Conservation (phyloP, 2,329 filamentous ascomycete genomes). For the Aspergillus fumigatus region DNA sequence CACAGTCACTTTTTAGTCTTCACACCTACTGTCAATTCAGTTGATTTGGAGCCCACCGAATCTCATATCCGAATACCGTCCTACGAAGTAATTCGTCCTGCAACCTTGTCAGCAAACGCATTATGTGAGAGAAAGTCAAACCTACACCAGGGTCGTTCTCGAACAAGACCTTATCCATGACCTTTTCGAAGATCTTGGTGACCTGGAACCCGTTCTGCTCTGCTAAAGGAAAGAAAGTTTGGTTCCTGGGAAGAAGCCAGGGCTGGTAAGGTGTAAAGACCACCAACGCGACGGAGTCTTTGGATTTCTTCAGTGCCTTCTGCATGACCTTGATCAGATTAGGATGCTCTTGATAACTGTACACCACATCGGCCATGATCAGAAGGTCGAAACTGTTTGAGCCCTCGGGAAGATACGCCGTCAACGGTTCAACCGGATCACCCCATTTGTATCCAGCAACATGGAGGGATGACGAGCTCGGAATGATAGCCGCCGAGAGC, state of each 20-base stretch:
- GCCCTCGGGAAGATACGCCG: slow-evolving; percentile 50
- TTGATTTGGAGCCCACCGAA: slow-evolving; percentile 56
- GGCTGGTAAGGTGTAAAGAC: slow-evolving; percentile 94
- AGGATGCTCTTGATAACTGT: slow-evolving; percentile 81
- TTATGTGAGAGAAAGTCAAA: slow-evolving; percentile 7
- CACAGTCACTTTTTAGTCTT: slow-evolving; percentile 4
- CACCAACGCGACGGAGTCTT: slow-evolving; percentile 65
- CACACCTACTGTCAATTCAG: slow-evolving; percentile 16
- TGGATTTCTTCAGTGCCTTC: slow-evolving; percentile 56
- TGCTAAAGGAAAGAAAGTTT: slow-evolving; percentile 79
- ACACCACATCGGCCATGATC: slow-evolving; percentile 83
- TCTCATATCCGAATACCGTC: slow-evolving; percentile 74
- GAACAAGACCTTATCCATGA: slow-evolving; percentile 83
- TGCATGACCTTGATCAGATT: slow-evolving; percentile 71
- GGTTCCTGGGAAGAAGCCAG: slow-evolving; percentile 80
- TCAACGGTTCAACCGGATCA: slow-evolving; percentile 54
- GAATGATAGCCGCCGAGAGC: slow-evolving; percentile 47
- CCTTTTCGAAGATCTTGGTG: slow-evolving; percentile 73
- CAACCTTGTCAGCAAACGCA: slow-evolving; percentile 10
- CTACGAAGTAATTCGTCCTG: slow-evolving; percentile 72
- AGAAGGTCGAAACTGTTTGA: slow-evolving; percentile 65
- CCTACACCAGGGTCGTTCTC: slow-evolving; percentile 74
- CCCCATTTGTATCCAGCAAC: slow-evolving; percentile 84
- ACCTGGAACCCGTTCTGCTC: slow-evolving; percentile 67
- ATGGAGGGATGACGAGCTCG: slow-evolving; percentile 44